Evolutionary conservation across 2,329 filamentous ascomycete species (phyloP).

Genomic region (Arthrobotrys musiformis): DNA sequence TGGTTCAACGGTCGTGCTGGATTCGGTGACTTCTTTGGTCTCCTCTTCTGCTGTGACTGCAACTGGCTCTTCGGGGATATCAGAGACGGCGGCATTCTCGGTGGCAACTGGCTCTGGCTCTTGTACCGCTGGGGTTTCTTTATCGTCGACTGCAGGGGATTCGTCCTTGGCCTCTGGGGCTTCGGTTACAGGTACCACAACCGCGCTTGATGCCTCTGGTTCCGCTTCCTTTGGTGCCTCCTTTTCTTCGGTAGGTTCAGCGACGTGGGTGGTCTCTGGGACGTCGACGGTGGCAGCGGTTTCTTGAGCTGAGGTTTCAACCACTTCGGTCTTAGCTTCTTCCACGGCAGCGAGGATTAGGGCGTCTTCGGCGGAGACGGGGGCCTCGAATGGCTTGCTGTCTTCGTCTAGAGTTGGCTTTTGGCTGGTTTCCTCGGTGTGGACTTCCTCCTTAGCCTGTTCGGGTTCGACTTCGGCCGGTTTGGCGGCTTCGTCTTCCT

Average conservation of each 20-base stretch:
- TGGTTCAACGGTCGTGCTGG: background rate
- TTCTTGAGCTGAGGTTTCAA: background rate
- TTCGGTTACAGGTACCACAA: background rate
- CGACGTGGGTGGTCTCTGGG: background rate
- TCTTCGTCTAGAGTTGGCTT: constrained; percentile 2
- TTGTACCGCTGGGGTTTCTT: background rate
- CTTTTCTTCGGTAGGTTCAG: background rate
- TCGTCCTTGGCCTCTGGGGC: background rate
- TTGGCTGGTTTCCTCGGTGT: constrained; percentile 1
- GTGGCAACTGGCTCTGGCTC: background rate
- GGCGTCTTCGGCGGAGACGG: constrained; percentile 13
- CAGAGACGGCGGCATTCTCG: background rate
- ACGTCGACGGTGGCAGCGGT: background rate
- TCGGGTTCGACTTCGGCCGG: background rate
- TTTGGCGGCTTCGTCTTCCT: background rate
- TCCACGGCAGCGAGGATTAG: background rate
- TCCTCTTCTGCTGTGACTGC: background rate
- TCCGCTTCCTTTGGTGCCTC: background rate
- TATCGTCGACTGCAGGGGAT: background rate
- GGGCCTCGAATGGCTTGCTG: constrained; percentile 1
- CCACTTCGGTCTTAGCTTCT: background rate
- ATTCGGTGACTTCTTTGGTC: too few species aligned
- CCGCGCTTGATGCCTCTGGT: background rate
- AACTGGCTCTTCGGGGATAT: background rate
- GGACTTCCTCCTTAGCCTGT: background rate